Conservation (phyloP, 2,329 filamentous ascomycete species). For the Zopfia rhizophila region DNA sequence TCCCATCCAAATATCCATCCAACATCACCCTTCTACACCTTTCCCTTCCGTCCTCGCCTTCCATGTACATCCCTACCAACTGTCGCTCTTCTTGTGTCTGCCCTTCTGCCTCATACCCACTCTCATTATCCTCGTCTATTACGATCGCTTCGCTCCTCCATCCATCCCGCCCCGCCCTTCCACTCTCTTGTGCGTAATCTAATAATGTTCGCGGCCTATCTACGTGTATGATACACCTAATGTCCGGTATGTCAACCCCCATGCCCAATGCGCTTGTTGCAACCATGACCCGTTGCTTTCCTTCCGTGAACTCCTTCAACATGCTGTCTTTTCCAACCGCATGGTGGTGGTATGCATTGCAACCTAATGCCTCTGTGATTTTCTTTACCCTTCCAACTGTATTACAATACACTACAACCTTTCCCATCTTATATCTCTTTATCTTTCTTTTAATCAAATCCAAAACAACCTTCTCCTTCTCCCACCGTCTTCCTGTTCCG, state of each 20-base stretch:
- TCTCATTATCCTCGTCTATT: conserved; percentile 10
- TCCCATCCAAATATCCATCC: conserved; percentile 19
- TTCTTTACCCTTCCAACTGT: too few relatives aligned
- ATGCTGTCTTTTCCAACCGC: conserved; percentile 18
- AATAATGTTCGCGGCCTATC: conserved; percentile 12
- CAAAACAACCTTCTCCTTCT: too few relatives aligned
- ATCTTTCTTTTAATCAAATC: too few relatives aligned
- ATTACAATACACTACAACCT: too few relatives aligned
- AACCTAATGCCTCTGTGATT: too few relatives aligned
- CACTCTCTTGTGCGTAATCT: conserved; percentile 20
- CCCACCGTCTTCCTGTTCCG: too few relatives aligned
- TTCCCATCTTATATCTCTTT: too few relatives aligned
- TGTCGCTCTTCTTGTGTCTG: conserved; percentile 8
- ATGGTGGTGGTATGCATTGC: too few relatives aligned
- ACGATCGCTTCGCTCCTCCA: conserved; percentile 15
- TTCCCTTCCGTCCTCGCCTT: conserved; percentile 7
- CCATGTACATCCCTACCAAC: conserved; percentile 1
- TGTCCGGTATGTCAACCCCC: conserved; percentile 19
- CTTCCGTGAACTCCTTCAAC: too few relatives aligned
- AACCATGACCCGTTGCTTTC: conserved; percentile 16
- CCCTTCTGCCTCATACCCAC: conserved; percentile 10
- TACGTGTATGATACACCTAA: conserved; percentile 17
- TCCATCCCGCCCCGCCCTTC: conserved; percentile 10
- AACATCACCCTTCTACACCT: conserved; percentile 15
- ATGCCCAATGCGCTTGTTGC: conserved; percentile 25